These are phyloP conservation scores for Nemophila menziesii DNA, from an alignment of 257 asterid species.

Conservation along the genomic window DNA sequence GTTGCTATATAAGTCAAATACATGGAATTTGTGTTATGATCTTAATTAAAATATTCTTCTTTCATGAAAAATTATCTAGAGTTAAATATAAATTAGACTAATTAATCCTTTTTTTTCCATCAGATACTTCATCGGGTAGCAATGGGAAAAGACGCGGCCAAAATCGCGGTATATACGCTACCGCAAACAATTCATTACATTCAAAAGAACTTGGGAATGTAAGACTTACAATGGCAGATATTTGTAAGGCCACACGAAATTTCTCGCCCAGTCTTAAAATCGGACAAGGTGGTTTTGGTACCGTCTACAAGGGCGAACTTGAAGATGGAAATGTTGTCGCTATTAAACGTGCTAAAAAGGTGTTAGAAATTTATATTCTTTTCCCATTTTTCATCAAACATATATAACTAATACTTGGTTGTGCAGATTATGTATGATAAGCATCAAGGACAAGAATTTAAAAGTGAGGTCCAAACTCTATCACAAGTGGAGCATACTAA, in stretches of 20 bases:
- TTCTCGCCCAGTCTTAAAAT: constrained; percentile 75
- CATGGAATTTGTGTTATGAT: background rate
- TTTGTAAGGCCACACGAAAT: constrained; percentile 59
- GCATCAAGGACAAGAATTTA: constrained; percentile 59
- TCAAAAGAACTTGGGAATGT: constrained; percentile 33
- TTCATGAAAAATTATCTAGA: constrained; percentile 3
- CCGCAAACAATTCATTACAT: constrained; percentile 41
- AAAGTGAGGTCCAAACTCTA: constrained; percentile 69
- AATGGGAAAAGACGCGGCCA: constrained; percentile 35
- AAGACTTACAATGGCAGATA: constrained; percentile 58
- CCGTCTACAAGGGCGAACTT: constrained; percentile 72
- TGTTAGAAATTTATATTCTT: constrained; percentile 6
- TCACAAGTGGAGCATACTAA: constrained; percentile 68
- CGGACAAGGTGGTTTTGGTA: constrained; percentile 99
- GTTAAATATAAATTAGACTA: constrained; percentile 1
- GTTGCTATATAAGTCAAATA: too few species aligned
- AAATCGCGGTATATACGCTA: constrained; percentile 33
- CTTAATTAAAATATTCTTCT: background rate
- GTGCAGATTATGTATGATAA: constrained; percentile 59
- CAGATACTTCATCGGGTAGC: constrained; percentile 37
- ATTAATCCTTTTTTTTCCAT: constrained; percentile 9
- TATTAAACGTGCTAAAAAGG: constrained; percentile 89
- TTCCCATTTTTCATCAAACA: background rate
- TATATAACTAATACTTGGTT: background rate
- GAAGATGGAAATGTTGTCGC: constrained; percentile 78